Base-by-base conservation (phyloP, 2,329 filamentous ascomycete genomes). In the Arthrobotrys sphaeroides region DNA sequence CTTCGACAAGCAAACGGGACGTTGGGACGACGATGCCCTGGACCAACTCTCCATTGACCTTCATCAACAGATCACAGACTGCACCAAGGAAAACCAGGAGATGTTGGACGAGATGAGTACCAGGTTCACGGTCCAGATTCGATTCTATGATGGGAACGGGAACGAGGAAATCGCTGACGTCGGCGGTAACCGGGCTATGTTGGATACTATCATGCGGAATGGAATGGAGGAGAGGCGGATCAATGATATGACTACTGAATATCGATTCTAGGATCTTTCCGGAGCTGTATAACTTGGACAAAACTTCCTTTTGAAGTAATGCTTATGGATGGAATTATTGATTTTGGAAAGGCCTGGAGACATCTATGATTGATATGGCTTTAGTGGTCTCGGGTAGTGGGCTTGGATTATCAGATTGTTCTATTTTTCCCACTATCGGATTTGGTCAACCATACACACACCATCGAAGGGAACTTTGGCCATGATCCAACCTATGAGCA, bases 61-160 rank as follows among this genome's bases (percentile, higher is more conserved):
- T 1, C 22, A 26, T 10, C 9, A 45, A 1, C 53, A 74, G 16
- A 24, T 62, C 18, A 24, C 28, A 0, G 28, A 20, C 2, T 74
- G 70, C 36, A 43, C 24, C 1, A 49, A 74, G 12, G 70, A 74
- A n/a, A 74, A 42, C 9, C 43, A 68, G n/a, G 28, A 31, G 12
- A 75, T 75, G 72, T 28, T 69, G 9, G 36, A 59, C n/a, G 72
- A 68, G 33, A 69, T 75, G 72, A 57, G 57, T n/a, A 65, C 55
- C n/a, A 69, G 47, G 28, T 75, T 75, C 24, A 65, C 47, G 5
- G 57, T 75, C 20, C 47, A 75, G 5, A 65, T 75, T 16, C 26
- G 49, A 4, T 38, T 59, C 12, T 60, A 75, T 13, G 49, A 69
- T 2, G 47, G 45, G 5, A 49, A 74, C 12, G 24, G 9, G 7